Evolutionary conservation across 768 basidiomycete genomes (phyloP).

Genomic region (Strobilomyces confusus): DNA sequence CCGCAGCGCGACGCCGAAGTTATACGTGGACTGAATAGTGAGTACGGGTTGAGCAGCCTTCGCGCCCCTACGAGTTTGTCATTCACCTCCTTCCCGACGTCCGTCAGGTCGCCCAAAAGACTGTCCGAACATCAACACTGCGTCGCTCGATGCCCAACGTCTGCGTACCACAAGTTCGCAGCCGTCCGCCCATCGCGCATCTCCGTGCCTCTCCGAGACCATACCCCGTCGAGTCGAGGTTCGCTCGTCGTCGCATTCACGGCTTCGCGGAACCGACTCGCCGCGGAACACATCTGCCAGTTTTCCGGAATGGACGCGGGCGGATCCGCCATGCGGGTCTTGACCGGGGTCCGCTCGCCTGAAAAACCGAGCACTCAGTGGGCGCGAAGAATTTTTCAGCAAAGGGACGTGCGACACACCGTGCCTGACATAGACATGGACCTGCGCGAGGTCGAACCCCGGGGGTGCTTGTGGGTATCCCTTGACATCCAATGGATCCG

Average conservation of each 20-base stretch:
- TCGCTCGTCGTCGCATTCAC: slow-evolving; percentile 27
- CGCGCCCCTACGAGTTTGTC: neutral
- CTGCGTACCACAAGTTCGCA: slow-evolving; percentile 62
- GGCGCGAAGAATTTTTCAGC: neutral
- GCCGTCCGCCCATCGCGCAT: slow-evolving; percentile 46
- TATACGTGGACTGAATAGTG: slow-evolving; percentile 53
- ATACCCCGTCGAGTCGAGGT: slow-evolving; percentile 27
- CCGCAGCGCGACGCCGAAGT: slow-evolving; percentile 56
- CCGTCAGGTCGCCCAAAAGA: slow-evolving; percentile 48
- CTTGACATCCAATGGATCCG: slow-evolving; percentile 54
- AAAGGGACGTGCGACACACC: slow-evolving; percentile 40
- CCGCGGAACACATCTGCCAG: slow-evolving; percentile 63
- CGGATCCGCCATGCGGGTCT: slow-evolving; percentile 53
- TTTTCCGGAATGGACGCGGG: slow-evolving; percentile 65
- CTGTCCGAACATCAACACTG: slow-evolving; percentile 31
- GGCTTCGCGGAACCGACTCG: slow-evolving; percentile 46
- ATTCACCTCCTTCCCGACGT: slow-evolving; percentile 60
- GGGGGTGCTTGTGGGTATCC: slow-evolving; percentile 56
- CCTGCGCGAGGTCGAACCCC: slow-evolving; percentile 59
- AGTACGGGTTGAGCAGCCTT: neutral
- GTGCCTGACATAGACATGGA: slow-evolving; percentile 72
- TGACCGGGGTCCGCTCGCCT: slow-evolving; percentile 82
- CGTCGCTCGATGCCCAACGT: neutral
- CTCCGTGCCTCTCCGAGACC: slow-evolving; percentile 51
- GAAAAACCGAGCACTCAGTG: neutral